A percentile compares a stretch with the other conserved stretches of the same genome.
phyloP scores from a whole-genome alignment of 441 rosid genomes.

The Omphalea diandra region DNA sequence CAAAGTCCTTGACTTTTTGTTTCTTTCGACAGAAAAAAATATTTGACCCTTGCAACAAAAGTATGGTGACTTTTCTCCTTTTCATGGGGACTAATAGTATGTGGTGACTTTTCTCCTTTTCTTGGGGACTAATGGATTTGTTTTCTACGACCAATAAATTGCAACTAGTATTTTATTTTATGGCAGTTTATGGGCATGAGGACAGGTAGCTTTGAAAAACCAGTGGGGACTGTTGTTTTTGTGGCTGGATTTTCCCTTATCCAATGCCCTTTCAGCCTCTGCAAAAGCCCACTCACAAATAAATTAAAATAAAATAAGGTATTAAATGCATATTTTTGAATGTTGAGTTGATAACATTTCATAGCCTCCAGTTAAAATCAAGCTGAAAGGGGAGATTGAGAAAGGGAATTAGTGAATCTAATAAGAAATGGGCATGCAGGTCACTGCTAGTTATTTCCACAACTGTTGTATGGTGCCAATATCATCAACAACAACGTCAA shows the following conservation, averaged over 20 bases:
- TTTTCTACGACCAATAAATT: too few relatives aligned
- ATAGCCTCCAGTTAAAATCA: not conserved
- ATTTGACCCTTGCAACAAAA: too few relatives aligned
- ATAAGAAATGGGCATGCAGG: conserved; percentile 25
- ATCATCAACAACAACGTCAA: not conserved
- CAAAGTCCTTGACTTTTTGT: not conserved
- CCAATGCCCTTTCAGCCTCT: conserved; percentile 35
- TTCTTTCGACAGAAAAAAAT: too few relatives aligned
- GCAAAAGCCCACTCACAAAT: conserved; percentile 26
- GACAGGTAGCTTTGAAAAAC: too few relatives aligned
- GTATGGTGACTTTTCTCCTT: too few relatives aligned
- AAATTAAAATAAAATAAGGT: too few relatives aligned
- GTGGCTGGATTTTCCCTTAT: conserved; percentile 8
- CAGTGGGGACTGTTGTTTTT: too few relatives aligned
- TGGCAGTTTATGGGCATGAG: conserved; percentile 8
- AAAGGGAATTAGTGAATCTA: not conserved
- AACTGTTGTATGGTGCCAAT: not conserved
- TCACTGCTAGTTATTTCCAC: conserved; percentile 12
- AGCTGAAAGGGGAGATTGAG: not conserved
- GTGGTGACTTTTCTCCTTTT: too few relatives aligned
- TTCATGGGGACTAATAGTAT: too few relatives aligned
- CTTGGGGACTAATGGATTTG: not conserved
- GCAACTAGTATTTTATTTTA: too few relatives aligned
- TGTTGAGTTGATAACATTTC: not conserved
- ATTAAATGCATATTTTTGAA: not conserved